These are phyloP conservation scores for Oryza meridionalis DNA, from an alignment of 176 grass and related monocot species.

Conservation along the genomic window DNA sequence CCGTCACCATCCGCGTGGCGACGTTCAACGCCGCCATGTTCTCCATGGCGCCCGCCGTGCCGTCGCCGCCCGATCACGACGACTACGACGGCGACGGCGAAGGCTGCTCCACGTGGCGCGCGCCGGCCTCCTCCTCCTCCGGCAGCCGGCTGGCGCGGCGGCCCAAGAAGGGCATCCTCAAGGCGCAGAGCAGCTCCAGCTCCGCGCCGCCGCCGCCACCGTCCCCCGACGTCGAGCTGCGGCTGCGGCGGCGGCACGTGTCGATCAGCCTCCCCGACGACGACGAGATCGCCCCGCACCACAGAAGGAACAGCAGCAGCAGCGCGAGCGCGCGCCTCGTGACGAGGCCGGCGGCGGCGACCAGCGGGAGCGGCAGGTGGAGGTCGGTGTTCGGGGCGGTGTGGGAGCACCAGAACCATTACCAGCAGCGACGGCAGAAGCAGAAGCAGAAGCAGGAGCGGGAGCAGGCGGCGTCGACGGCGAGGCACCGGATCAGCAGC, in stretches of 20 bases:
- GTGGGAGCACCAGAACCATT: background rate
- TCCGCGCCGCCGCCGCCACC: too few species aligned
- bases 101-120: background rate
- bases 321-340: background rate
- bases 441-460: background rate
- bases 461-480: too few species aligned
- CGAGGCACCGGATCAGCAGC: background rate
- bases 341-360: background rate
- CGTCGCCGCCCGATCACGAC: background rate
- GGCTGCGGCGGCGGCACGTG: slow-evolving; percentile 50
- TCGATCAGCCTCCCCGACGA: slow-evolving; percentile 88
- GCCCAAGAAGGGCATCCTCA: slow-evolving; percentile 76
- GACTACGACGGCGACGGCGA: background rate
- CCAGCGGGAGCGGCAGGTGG: background rate
- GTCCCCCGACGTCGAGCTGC: slow-evolving; percentile 48
- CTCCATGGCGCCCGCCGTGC: slow-evolving; percentile 84
- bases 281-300: slow-evolving; percentile 67
- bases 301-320: background rate
- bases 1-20: slow-evolving; percentile 71
- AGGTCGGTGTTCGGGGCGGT: background rate
- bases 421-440: background rate
- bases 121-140: too few species aligned
- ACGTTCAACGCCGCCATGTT: slow-evolving; percentile 98
- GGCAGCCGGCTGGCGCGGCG: slow-evolving; percentile 34
- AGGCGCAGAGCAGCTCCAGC: slow-evolving; percentile 47